Base-by-base conservation (phyloP, 306 rosid genomes). In the Hippophae gyantsensis region DNA sequence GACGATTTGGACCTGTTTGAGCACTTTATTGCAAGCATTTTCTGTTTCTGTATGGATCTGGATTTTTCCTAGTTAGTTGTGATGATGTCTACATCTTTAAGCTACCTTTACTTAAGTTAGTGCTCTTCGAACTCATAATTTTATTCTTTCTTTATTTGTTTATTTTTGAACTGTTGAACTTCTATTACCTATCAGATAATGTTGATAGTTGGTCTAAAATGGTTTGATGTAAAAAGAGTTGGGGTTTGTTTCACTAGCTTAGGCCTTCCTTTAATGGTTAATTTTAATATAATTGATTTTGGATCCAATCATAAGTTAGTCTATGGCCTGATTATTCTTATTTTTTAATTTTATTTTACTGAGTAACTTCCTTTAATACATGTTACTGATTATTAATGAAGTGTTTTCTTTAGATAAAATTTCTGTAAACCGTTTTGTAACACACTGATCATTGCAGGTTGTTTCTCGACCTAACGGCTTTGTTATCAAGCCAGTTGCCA, bases 401-500 rank as follows among this genome's bases (percentile, higher is more conserved):
- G 5, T 32, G 38, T 32, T 32, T 32, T 1, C 5, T 32, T 32
- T 32, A 32, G 38, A 32, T 32, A 32, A 32, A 32, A 32, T 32
- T 32, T 32, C 38, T 32, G 18, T 57, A 41, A 32, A 57, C 43
- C 59, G 13, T 55, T 41, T n/a, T 62, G 9, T 63, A 42, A 61
- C 45, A 10, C 49, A 47, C 49, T 63, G 74, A 65, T 82, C 53
- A 52, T 74, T 65, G 69, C 78, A 93, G 99, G 99, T 86, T 64
- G 79, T 74, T 38, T 88, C 99, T 46, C 93, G 94, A 59, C 95
- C 89, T 6, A 73, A 84, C 56, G 89, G 97, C 68, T 93, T 93
- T 78, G 54, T 86, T 67, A 94, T 88, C 64, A 88, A 93, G 76
- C 94, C 95, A 66, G 85, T 88, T 68, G 72, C 90, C 76, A 86